Evolutionary conservation across 371 early-diverging fungal species (phyloP).

Genomic region (Dichotomocladium elegans): DNA sequence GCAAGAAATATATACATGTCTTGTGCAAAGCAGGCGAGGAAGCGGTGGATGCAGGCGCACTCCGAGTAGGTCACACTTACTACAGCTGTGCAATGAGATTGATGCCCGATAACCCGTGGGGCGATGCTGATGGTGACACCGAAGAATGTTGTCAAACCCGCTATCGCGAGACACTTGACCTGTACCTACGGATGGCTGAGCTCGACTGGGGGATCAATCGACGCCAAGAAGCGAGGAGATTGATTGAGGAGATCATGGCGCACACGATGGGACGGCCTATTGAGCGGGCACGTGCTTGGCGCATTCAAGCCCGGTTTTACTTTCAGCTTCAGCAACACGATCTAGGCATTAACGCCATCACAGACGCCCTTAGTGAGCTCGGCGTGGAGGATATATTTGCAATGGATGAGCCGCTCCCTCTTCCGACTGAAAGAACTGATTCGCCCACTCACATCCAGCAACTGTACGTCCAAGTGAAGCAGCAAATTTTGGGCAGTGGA

Average conservation of each 20-base stretch:
- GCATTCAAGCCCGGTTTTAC: constrained; percentile 28
- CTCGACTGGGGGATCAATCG: constrained; percentile 19
- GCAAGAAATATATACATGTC: constrained; percentile 23
- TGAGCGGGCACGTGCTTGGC: constrained; percentile 34
- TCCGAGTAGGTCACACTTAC: constrained; percentile 21
- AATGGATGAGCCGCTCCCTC: not conserved
- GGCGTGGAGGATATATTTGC: constrained; percentile 15
- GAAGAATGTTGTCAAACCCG: constrained; percentile 5
- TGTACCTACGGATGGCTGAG: constrained; percentile 31
- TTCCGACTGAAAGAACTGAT: not conserved
- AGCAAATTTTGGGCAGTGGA: constrained; percentile 14
- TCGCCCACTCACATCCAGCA: not conserved
- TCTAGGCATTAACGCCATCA: constrained; percentile 26
- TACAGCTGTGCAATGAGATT: constrained; percentile 28
- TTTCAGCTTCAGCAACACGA: constrained; percentile 33
- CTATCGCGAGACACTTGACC: constrained; percentile 31
- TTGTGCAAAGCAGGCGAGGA: constrained; percentile 33
- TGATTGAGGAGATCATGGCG: constrained; percentile 23
- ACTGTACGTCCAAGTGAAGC: constrained; percentile 15
- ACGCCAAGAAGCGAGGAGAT: constrained; percentile 6
- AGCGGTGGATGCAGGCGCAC: constrained; percentile 32
- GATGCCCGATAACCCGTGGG: constrained; percentile 22
- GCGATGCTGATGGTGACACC: constrained; percentile 17
- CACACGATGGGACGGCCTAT: constrained; percentile 21
- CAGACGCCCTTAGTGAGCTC: constrained; percentile 25